These are phyloP conservation scores for Fusarium devonianum DNA, from an alignment of 2,329 filamentous ascomycete species.

Conservation along the genomic window DNA sequence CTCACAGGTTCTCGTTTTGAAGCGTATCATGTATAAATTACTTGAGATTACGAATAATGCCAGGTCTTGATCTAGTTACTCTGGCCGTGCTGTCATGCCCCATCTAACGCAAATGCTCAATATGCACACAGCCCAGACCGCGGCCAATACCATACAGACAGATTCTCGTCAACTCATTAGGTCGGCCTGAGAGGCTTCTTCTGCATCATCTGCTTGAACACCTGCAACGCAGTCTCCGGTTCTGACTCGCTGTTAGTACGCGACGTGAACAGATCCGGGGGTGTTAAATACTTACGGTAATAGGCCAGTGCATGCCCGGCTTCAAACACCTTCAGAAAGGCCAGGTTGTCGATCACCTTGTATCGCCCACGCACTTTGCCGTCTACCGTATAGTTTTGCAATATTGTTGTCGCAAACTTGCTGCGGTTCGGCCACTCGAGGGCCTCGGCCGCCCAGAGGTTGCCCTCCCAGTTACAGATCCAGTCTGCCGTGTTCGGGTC, in stretches of 20 bases:
- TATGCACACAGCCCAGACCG: too few species aligned
- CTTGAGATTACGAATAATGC: conserved; percentile 8
- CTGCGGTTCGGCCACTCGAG: conserved; percentile 52
- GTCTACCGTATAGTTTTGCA: conserved; percentile 55
- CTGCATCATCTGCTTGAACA: conserved; percentile 41
- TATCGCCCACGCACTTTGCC: conserved; percentile 57
- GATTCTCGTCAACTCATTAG: conserved; percentile 1
- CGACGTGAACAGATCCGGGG: too few species aligned
- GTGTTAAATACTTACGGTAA: conserved; percentile 43
- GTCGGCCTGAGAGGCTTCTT: conserved; percentile 31
- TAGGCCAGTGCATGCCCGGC: conserved; percentile 64
- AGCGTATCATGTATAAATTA: too few species aligned
- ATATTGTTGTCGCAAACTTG: conserved; percentile 47
- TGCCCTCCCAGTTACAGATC: conserved; percentile 66
- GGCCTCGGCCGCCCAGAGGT: conserved; percentile 53
- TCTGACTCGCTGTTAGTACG: conserved; percentile 26
- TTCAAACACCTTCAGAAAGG: conserved; percentile 65
- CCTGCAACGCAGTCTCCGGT: conserved; percentile 39
- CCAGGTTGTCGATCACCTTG: conserved; percentile 62
- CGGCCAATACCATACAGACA: neutral
- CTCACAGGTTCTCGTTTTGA: too few species aligned
- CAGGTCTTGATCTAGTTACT: too few species aligned
- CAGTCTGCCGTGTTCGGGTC: conserved; percentile 51
- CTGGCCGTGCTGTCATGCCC: too few species aligned
- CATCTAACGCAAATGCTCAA: conserved; percentile 6